Evolutionary conservation across 1,284 basidiomycete species (phyloP).

Genomic region (Ceratobasidium sp.): DNA sequence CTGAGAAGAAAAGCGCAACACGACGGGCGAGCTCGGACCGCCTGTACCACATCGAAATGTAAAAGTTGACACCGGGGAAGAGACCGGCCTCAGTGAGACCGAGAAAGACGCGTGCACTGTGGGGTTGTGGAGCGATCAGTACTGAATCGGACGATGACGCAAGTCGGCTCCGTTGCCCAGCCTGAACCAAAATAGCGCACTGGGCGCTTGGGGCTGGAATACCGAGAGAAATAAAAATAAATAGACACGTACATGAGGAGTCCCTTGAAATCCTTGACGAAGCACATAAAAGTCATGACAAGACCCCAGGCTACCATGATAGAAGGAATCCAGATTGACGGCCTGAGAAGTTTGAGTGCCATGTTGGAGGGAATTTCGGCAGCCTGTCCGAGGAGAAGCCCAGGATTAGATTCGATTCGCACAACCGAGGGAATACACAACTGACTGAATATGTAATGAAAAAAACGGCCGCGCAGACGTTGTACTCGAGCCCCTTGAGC

Average conservation of each 20-base stretch:
- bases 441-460: conserved; percentile 40
- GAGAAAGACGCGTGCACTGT: conserved; percentile 41
- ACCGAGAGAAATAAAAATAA: not conserved
- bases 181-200: conserved; percentile 14
- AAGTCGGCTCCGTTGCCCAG: not conserved
- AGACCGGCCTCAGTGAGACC: conserved; percentile 46
- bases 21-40: conserved; percentile 47
- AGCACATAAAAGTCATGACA: conserved; percentile 53
- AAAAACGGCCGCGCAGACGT: conserved; percentile 42
- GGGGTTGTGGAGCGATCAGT: not conserved
- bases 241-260: conserved; percentile 45
- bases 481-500: conserved; percentile 42
- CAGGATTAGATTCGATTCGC: conserved; percentile 11
- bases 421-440: not conserved
- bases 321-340: conserved; percentile 42
- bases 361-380: conserved; percentile 42
- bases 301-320: conserved; percentile 51
- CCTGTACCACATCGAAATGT: conserved; percentile 54
- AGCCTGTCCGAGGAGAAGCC: conserved; percentile 9
- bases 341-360: conserved; percentile 38
- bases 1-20: conserved; percentile 55
- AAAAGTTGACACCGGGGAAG: conserved; percentile 53
- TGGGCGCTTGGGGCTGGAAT: not conserved
- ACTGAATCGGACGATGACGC: not conserved
- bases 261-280: conserved; percentile 50